Base-by-base conservation (phyloP, 129 eudicot genomes). In the Arctium lappa region DNA sequence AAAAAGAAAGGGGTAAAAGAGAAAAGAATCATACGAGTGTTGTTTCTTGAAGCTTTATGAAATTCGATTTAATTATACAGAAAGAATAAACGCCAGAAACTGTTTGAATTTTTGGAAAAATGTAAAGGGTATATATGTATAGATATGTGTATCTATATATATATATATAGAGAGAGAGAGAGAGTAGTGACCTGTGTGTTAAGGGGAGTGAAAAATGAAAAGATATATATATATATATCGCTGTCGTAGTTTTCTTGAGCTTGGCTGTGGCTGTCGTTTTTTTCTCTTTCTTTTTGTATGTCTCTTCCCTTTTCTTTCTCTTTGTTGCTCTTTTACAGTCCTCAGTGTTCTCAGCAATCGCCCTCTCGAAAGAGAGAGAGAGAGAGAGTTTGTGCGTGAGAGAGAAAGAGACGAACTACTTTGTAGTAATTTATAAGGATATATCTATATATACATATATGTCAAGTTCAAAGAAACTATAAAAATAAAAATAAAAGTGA, bases 261-360 rank as follows among this genome's bases (percentile, higher is more conserved):
- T n/a, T 56, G 50, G 81, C 36, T 83, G 66, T 73, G 77, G 70
- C 79, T 80, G 65, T 77, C 78, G 80, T 72, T 80, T 70, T 73
- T 81, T 29, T 18, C 18, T 62, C 80, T 88, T 33, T 83, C 86
- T 86, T 78, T 91, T 75, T 82, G 65, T 84, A 72, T 84, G 44
- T 80, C 80, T 81, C 84, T 89, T 83, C 79, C 83, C 86, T 85
- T 80, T 81, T 73, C 48, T 85, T 72, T 75, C 80, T 65, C 80
- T 82, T 72, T 82, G 32, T 69, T 62, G 16, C 72, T 37, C 77
- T 80, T 82, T 83, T 84, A 81, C 81, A 77, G 83, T 88, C 73
- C 78, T 80, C 30, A 87, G 66, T 87, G 85, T 85, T 86, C 88
- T 87, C 89, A 89, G 89, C 91, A 83, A 90, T 92, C 89, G 92